A percentile compares a stretch with the other conserved stretches of the same genome.
phyloP scores from a whole-genome alignment of 129 eudicot species.

The Saussurea involucrata region DNA sequence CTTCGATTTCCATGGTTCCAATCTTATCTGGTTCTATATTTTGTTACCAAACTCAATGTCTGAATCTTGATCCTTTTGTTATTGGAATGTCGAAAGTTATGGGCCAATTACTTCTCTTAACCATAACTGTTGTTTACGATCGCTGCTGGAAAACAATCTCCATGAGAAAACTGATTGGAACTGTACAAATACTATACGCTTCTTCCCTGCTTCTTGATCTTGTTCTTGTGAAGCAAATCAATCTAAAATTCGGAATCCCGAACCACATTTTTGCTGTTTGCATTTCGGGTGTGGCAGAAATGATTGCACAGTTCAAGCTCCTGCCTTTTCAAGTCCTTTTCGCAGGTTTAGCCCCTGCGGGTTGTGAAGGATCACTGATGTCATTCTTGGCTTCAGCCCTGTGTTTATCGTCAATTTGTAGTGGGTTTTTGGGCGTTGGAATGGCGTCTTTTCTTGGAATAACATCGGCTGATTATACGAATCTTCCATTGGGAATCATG shows the following conservation, averaged over 20 bases:
- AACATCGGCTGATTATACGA: constrained; percentile 62
- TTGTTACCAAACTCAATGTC: constrained; percentile 86
- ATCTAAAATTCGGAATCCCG: constrained; percentile 61
- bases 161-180: constrained; percentile 51
- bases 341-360: constrained; percentile 78
- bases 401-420: constrained; percentile 76
- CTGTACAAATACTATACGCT: constrained; percentile 60
- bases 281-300: constrained; percentile 82
- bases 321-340: constrained; percentile 81
- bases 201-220: constrained; percentile 73
- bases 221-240: constrained; percentile 65
- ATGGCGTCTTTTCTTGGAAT: constrained; percentile 87
- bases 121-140: constrained; percentile 52
- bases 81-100: constrained; percentile 81
- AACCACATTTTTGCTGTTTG: constrained; percentile 62
- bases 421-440: constrained; percentile 87
- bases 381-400: constrained; percentile 77
- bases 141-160: constrained; percentile 60
- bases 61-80: constrained; percentile 67
- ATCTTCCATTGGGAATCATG: constrained; percentile 57
- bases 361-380: constrained; percentile 92
- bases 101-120: constrained; percentile 69
- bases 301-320: constrained; percentile 73
- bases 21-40: constrained; percentile 77
- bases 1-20: constrained; percentile 68